Evolutionary conservation across 2,329 filamentous ascomycete species (phyloP).

Genomic region (Tolypocladium endophyticum): DNA sequence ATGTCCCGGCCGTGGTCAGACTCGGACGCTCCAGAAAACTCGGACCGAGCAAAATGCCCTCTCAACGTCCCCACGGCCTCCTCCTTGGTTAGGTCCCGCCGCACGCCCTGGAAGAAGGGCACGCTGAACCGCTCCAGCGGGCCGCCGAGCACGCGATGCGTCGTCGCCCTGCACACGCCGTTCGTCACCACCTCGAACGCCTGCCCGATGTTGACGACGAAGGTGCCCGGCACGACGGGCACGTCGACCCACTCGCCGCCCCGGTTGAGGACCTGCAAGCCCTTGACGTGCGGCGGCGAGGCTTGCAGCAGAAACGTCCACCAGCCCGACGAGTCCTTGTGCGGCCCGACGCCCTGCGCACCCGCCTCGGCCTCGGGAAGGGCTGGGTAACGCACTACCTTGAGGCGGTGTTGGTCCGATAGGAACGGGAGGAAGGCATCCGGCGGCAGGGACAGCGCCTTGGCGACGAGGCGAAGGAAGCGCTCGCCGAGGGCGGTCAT

Average conservation of each 20-base stretch:
- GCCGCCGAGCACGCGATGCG: slow-evolving; percentile 29
- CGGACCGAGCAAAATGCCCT: neutral
- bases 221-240: slow-evolving; percentile 32
- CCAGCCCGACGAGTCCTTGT: slow-evolving; percentile 51
- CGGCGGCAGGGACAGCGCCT: slow-evolving; percentile 37
- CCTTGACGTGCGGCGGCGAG: slow-evolving; percentile 28
- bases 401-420: neutral
- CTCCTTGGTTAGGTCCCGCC: slow-evolving; percentile 28
- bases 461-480: slow-evolving; percentile 46
- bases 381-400: neutral
- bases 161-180: slow-evolving; percentile 42
- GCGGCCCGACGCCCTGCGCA: slow-evolving; percentile 46
- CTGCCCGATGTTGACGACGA: slow-evolving; percentile 50
- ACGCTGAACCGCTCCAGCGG: slow-evolving; percentile 28
- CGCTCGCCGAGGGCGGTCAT: slow-evolving; percentile 38
- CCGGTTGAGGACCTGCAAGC: slow-evolving; percentile 40
- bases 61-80: neutral
- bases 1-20: neutral
- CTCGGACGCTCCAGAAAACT: neutral
- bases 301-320: slow-evolving; percentile 55
- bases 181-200: slow-evolving; percentile 47
- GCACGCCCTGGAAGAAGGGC: slow-evolving; percentile 39
- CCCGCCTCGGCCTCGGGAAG: slow-evolving; percentile 10
- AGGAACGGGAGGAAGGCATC: slow-evolving; percentile 36
- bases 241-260: slow-evolving; percentile 39